Base-by-base conservation (phyloP, 192 early-diverging fungal species). In the Gamsiella multidivaricata region DNA sequence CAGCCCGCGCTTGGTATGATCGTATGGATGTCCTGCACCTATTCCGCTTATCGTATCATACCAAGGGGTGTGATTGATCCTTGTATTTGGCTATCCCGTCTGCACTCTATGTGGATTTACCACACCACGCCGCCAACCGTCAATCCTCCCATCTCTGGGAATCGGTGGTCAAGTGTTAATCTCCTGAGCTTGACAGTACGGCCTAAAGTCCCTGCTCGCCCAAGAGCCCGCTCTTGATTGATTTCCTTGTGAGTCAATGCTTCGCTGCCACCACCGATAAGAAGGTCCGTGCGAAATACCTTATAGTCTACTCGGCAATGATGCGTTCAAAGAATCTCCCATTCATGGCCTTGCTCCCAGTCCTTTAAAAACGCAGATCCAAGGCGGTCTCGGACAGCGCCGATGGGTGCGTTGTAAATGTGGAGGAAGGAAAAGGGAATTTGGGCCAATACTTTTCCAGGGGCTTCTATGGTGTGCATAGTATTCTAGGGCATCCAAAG, bases 111-210 rank as follows among this genome's bases (percentile, higher is more conserved):
- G n/a, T n/a, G n/a, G n/a, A n/a, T n/a, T n/a, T n/a, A n/a, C n/a
- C n/a, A n/a, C n/a, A n/a, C n/a, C n/a, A n/a, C n/a, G n/a, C 17
- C n/a, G 46, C 33, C 33, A 36, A 50, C 60, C 33, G 42, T 65
- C 53, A 55, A 53, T 55, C 53, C 15, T 46, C 53, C 41, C 4
- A 53, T 55, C 42, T 55, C 53, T 66, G 64, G 26, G 52, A 65
- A 55, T 43, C 41, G 39, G 52, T 55, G 63, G 0, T 11, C 52
- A n/a, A 54, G 26, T n/a, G 50, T 54, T 32, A 65, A 9, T 33
- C 33, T 18, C 63, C 33, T 54, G 52, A 65, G 63, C 26, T 65
- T 54, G 63, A 55, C 63, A 65, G 15, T 65, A 46, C 53, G 63
- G 31, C 31, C 39, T 39, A 65, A 54, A 37, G 63, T 65, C 25